Evolutionary conservation across 2,329 filamentous ascomycete species (phyloP), one percentile per base, ranked within the genome.

Genomic region (Pseudogymnoascus sp.): DNA sequence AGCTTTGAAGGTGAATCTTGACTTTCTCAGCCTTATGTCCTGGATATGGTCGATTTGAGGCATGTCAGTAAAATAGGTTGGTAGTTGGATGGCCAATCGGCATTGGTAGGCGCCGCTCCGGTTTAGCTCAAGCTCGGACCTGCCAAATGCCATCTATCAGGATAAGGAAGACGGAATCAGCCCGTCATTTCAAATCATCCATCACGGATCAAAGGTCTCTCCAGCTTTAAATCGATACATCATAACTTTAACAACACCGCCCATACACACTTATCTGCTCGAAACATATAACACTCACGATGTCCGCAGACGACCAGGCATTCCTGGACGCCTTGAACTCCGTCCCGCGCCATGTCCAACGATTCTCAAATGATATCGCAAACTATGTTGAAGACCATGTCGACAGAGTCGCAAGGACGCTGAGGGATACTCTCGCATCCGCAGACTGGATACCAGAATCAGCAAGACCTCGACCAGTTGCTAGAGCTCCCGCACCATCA

Each of bases 381-480:
- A 88, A 91, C 67, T 88, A 87, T 68, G 85, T 96, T 73, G 91
- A 97, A 76, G 81, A 83, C 64, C 86, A 92, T 72, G 87, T 96
- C 75, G 91, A 96, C 71, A 81, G 83, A 65, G 86, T 91, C 51
- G 90, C 92, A 62, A 79, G 81, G 37, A 80, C 83, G 39, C 80
- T 97, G 57, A 86, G 90, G 73, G 86, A 91, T 67, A 82, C 82
- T 4, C 79, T 91, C 54, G 83, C 87, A 39, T 80, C 86, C 39
- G 82, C 86, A 62, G 76, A 81, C 73, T 95, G 91, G 90, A 78
- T 96, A 12, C 90, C 90, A 45, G 82, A 88, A 42, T 81, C 83
- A 64, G 79, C 90, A 47, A 84, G 85, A 16, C 83, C 84, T n/a
- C 75, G 70, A 40, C 83, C 84, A n/a, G 59, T 40, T n/a, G 34